These are phyloP conservation scores for Penicillium arizonense DNA, from an alignment of 495 filamentous ascomycete species.

Conservation along the genomic window DNA sequence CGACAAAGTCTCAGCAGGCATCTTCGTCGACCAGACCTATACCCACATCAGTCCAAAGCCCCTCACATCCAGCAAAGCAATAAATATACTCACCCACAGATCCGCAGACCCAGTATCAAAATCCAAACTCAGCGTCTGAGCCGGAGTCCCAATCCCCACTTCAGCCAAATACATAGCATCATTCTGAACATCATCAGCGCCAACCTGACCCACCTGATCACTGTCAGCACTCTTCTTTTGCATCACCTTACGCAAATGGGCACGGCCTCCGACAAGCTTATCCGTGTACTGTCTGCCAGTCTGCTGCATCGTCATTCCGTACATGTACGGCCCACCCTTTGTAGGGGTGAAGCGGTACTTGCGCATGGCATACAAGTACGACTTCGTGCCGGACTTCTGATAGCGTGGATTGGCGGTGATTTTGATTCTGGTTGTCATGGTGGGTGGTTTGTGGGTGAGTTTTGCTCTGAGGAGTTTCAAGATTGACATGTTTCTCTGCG, in stretches of 20 bases:
- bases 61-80: not conserved
- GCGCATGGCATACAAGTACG: constrained; percentile 66
- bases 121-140: constrained; percentile 64
- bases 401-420: constrained; percentile 62
- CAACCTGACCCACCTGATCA: constrained; percentile 53
- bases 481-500: constrained; percentile 7
- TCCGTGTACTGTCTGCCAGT: constrained; percentile 42
- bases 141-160: constrained; percentile 66
- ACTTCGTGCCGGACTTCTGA: constrained; percentile 65
- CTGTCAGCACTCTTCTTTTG: constrained; percentile 46
- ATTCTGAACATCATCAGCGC: constrained; percentile 72
- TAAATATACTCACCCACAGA: constrained; percentile 62
- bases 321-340: constrained; percentile 63
- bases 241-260: constrained; percentile 42
- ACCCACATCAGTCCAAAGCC: constrained; percentile 7
- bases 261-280: constrained; percentile 46
- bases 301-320: constrained; percentile 42
- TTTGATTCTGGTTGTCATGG: constrained; percentile 41
- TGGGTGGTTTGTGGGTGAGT: constrained; percentile 13
- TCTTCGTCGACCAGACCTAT: constrained; percentile 62
- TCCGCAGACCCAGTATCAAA: constrained; percentile 79
- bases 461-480: constrained; percentile 16
- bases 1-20: constrained; percentile 40
- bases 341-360: constrained; percentile 73
- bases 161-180: constrained; percentile 68